phyloP scores from a whole-genome alignment of 768 basidiomycete genomes.

The Trametes maxima region DNA sequence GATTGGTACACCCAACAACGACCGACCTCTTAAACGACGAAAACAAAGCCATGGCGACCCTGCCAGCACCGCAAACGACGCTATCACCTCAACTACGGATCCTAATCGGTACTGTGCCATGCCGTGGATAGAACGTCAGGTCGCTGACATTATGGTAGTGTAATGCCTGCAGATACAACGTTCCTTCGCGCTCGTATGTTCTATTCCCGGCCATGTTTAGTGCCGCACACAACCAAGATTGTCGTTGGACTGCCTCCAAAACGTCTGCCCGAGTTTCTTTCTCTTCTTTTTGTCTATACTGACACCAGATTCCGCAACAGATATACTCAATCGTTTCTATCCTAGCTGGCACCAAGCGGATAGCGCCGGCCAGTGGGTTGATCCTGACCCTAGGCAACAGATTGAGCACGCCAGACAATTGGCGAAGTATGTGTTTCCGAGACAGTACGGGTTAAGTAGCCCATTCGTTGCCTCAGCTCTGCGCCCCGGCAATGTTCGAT shows the following conservation, averaged over 20 bases:
- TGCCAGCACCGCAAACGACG: background rate
- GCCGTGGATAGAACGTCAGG: background rate
- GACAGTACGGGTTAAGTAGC: constrained; percentile 69
- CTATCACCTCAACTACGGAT: background rate
- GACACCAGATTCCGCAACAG: constrained; percentile 38
- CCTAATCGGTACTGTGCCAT: background rate
- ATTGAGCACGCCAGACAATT: constrained; percentile 60
- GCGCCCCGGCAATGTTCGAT: constrained; percentile 2
- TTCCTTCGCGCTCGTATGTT: constrained; percentile 63
- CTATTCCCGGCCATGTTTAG: constrained; percentile 60
- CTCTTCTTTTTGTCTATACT: background rate
- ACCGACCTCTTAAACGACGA: constrained; percentile 34
- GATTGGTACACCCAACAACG: background rate
- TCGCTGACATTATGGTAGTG: constrained; percentile 29
- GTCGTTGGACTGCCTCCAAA: constrained; percentile 66
- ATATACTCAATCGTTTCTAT: constrained; percentile 63
- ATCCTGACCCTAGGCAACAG: constrained; percentile 50
- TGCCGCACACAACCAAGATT: constrained; percentile 52
- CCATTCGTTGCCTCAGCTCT: constrained; percentile 46
- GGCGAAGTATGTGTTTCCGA: constrained; percentile 84
- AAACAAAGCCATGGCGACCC: constrained; percentile 11
- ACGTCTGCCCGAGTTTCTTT: constrained; percentile 47
- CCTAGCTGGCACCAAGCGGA: constrained; percentile 43
- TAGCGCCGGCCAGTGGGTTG: constrained; percentile 36
- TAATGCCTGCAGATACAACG: constrained; percentile 51